Evolutionary conservation across 345 rosid species (phyloP).

Genomic region (Pugionium cornutum): DNA sequence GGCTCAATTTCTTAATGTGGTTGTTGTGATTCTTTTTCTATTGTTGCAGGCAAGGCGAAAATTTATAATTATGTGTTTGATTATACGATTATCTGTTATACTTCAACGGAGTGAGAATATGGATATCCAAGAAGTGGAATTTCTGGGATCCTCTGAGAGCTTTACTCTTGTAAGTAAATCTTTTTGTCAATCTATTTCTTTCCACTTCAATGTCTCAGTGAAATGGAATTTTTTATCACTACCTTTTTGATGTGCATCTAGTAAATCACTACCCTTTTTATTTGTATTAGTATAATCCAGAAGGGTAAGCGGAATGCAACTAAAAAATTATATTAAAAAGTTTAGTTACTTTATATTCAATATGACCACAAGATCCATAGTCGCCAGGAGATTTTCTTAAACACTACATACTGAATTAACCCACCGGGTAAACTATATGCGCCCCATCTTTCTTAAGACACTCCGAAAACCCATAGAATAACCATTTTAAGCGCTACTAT

Average conservation of each 20-base stretch:
- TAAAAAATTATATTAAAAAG: background rate
- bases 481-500: background rate
- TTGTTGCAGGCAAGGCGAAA: constrained; percentile 38
- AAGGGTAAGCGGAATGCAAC: background rate
- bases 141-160: constrained; percentile 45
- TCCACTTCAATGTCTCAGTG: constrained; percentile 2
- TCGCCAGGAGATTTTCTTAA: background rate
- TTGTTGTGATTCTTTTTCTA: background rate
- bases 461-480: background rate
- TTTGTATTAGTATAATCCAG: background rate
- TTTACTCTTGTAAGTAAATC: constrained; percentile 50
- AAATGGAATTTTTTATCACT: constrained; percentile 14
- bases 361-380: background rate
- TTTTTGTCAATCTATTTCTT: constrained; percentile 7
- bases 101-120: constrained; percentile 47
- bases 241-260: background rate
- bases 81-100: constrained; percentile 27
- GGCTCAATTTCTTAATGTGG: constrained; percentile 29
- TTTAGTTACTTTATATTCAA: background rate
- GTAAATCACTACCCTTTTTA: background rate
- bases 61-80: constrained; percentile 32
- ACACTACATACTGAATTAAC: background rate
- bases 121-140: constrained; percentile 44
- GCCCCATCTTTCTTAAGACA: background rate
- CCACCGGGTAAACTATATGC: background rate